Conservation (phyloP, 2,329 filamentous ascomycete species). For the Setomelanomma holmii region DNA sequence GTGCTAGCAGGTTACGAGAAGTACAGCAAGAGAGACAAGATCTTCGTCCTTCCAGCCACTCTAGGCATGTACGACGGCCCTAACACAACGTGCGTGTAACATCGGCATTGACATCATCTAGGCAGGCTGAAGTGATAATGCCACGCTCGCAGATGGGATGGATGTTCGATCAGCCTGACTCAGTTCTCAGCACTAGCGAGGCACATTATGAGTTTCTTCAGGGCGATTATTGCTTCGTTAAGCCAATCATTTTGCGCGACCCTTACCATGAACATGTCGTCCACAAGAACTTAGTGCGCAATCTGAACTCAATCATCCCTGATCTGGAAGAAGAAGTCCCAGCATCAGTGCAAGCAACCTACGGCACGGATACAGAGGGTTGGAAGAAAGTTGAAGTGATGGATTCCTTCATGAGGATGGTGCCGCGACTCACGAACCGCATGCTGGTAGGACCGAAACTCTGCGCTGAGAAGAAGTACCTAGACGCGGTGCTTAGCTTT, state of each 20-base stretch:
- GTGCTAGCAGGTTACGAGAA: constrained; percentile 27
- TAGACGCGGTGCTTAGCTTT: constrained; percentile 59
- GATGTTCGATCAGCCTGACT: constrained; percentile 54
- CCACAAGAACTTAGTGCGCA: constrained; percentile 50
- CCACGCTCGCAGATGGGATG: constrained; percentile 46
- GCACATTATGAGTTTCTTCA: constrained; percentile 50
- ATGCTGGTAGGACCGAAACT: constrained; percentile 55
- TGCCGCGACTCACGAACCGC: constrained; percentile 53
- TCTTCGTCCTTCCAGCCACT: constrained; percentile 35
- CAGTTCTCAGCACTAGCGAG: constrained; percentile 44
- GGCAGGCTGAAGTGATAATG: constrained; percentile 35
- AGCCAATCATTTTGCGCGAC: constrained; percentile 43
- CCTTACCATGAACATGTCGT: constrained; percentile 53
- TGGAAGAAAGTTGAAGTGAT: constrained; percentile 49
- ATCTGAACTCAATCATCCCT: constrained; percentile 47
- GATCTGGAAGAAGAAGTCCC: constrained; percentile 50
- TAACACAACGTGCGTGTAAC: not conserved
- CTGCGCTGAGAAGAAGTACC: constrained; percentile 56
- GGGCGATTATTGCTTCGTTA: constrained; percentile 50
- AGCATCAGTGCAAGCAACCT: constrained; percentile 41
- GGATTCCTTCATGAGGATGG: constrained; percentile 47
- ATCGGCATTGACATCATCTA: not conserved
- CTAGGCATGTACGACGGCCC: constrained; percentile 26
- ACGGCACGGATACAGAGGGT: constrained; percentile 45
- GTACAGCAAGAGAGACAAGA: constrained; percentile 31